Conservation (phyloP, 805 yeast genomes). For the Kockiozyma suomiensis region DNA sequence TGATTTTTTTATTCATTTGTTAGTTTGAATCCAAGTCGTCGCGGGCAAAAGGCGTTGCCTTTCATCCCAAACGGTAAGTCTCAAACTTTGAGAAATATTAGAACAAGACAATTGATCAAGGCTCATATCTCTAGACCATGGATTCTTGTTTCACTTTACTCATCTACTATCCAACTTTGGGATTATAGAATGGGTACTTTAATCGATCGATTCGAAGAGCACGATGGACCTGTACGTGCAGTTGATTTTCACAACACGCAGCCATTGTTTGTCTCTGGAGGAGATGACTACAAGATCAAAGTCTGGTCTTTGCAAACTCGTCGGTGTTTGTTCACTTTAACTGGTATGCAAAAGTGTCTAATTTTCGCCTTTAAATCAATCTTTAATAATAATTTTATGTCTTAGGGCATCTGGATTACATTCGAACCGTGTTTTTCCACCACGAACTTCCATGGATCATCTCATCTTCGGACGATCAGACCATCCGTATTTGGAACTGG, state of each 20-base stretch:
- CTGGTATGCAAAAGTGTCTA: constrained; percentile 35
- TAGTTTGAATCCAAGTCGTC: constrained; percentile 96
- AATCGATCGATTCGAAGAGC: constrained; percentile 95
- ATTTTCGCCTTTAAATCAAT: neutral
- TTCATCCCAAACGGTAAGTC: constrained; percentile 76
- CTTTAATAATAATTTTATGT: too few relatives aligned
- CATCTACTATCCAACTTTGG: constrained; percentile 99
- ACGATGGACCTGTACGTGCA: constrained; percentile 96
- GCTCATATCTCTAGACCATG: too few relatives aligned
- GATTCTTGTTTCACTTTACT: constrained; percentile 91
- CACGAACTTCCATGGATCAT: constrained; percentile 96
- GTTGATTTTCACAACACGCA: constrained; percentile 97
- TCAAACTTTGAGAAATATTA: too few relatives aligned
- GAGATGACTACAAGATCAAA: constrained; percentile 92
- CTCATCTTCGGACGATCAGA: constrained; percentile 95
- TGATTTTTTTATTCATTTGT: constrained; percentile 11
- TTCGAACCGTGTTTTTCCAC: constrained; percentile 92
- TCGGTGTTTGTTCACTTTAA: constrained; percentile 86
- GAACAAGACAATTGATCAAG: too few relatives aligned
- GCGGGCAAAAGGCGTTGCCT: constrained; percentile 96
- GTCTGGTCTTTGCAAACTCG: constrained; percentile 95
- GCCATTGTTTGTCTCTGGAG: constrained; percentile 95
- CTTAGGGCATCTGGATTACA: constrained; percentile 93
- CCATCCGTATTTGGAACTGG: constrained; percentile 99
- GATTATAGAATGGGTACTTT: constrained; percentile 99